Conservation (phyloP, 177 flowering plant species). For the Vitis hybrid region DNA sequence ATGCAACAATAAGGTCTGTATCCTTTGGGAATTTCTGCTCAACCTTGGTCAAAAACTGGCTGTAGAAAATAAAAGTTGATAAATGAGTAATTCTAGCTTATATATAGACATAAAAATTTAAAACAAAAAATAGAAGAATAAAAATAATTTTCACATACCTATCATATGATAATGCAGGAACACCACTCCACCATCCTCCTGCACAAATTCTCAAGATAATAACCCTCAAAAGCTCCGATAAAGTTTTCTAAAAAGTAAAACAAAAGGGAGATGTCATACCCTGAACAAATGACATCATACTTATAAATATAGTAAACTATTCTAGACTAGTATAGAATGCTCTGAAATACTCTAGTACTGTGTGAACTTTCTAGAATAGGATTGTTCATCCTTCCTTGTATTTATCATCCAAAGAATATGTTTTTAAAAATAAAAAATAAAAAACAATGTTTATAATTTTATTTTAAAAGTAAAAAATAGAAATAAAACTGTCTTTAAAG, state of each 20-base stretch:
- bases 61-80: conserved; percentile 27
- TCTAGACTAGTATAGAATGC: too few relatives aligned
- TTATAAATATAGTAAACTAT: too few relatives aligned
- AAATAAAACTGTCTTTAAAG: too few relatives aligned
- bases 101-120: neutral
- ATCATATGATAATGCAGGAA: conserved; percentile 64
- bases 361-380: too few relatives aligned
- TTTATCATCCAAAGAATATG: too few relatives aligned
- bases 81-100: neutral
- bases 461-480: too few relatives aligned
- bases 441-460: too few relatives aligned
- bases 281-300: too few relatives aligned
- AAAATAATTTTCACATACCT: conserved; percentile 35
- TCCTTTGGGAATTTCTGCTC: conserved; percentile 69
- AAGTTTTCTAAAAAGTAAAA: neutral
- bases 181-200: conserved; percentile 99
- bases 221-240: neutral
- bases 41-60: conserved; percentile 70
- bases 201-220: conserved; percentile 8
- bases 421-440: too few relatives aligned
- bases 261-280: neutral
- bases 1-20: conserved; percentile 82
- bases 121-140: neutral
- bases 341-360: too few relatives aligned
- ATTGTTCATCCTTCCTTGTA: too few relatives aligned